These are phyloP conservation scores for Monosporascus cannonballus DNA, from an alignment of 2,329 filamentous ascomycete genomes.

Conservation along the genomic window DNA sequence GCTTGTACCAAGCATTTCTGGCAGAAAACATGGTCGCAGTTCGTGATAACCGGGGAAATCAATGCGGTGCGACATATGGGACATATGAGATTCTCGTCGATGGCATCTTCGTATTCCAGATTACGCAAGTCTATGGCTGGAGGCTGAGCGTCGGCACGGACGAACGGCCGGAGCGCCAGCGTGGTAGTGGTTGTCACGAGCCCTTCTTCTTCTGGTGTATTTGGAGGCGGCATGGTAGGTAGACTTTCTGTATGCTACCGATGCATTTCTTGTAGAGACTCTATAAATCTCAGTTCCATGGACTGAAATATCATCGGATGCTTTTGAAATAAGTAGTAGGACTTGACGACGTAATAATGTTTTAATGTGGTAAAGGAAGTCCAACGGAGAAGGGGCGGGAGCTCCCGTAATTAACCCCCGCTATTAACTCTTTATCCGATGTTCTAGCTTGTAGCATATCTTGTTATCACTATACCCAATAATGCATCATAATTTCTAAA, in stretches of 20 bases:
- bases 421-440: too few relatives aligned
- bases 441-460: too few relatives aligned
- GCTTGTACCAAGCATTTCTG: slow-evolving; percentile 46
- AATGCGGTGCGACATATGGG: slow-evolving; percentile 57
- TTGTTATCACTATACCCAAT: too few relatives aligned
- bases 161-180: slow-evolving; percentile 19
- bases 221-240: slow-evolving; percentile 27
- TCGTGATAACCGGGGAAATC: slow-evolving; percentile 53
- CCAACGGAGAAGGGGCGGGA: too few relatives aligned
- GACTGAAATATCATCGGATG: too few relatives aligned
- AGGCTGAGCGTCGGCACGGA: slow-evolving; percentile 9
- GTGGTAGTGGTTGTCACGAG: slow-evolving; percentile 15
- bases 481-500: too few relatives aligned
- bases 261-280: background rate
- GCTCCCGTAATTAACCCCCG: too few relatives aligned
- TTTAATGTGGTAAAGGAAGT: too few relatives aligned
- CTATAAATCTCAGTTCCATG: background rate
- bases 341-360: too few relatives aligned
- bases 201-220: slow-evolving; percentile 30
- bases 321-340: too few relatives aligned
- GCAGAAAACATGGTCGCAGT: slow-evolving; percentile 62
- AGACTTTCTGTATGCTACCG: background rate
- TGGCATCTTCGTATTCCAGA: slow-evolving; percentile 35
- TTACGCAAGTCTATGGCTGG: slow-evolving; percentile 36
- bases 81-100: slow-evolving; percentile 43